phyloP scores from a whole-genome alignment of 208 protist species.

The Leishmania lainsoni region DNA sequence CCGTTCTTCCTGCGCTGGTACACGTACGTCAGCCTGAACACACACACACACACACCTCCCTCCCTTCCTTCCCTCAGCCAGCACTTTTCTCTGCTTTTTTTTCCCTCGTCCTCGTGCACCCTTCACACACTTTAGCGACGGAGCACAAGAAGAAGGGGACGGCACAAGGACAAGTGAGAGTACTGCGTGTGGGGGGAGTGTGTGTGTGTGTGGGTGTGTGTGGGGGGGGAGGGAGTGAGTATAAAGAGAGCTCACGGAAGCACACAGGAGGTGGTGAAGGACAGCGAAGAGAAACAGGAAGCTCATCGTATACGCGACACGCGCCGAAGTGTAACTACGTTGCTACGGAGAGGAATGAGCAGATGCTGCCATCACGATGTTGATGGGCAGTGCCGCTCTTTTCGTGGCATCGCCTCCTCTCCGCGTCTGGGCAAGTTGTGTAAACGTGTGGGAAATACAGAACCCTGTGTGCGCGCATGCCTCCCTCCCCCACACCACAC shows the following conservation, averaged over 20 bases:
- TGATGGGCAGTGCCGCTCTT: background rate
- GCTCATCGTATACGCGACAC: too few species aligned
- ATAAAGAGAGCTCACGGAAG: too few species aligned
- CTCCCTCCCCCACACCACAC: too few species aligned
- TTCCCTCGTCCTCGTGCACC: background rate
- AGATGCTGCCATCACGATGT: background rate
- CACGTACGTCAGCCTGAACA: background rate
- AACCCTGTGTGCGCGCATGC: too few species aligned
- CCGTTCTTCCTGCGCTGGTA: background rate
- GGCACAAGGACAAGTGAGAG: background rate
- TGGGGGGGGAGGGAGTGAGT: too few species aligned
- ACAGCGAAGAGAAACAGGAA: slow-evolving; percentile 2
- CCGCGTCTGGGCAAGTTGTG: too few species aligned
- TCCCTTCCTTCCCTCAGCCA: background rate
- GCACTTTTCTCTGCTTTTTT: background rate
- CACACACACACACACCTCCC: too few species aligned
- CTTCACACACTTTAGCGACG: background rate
- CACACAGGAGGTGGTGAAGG: background rate
- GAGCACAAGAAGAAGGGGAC: background rate
- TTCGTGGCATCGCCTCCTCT: too few species aligned
- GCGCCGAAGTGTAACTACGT: background rate
- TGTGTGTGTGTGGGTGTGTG: too few species aligned
- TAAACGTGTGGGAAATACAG: too few species aligned
- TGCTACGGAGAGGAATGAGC: background rate
- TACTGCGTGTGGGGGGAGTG: too few species aligned